These are phyloP conservation scores for Vigna reflexopilosa DNA, from an alignment of 306 rosid species.

Conservation along the genomic window DNA sequence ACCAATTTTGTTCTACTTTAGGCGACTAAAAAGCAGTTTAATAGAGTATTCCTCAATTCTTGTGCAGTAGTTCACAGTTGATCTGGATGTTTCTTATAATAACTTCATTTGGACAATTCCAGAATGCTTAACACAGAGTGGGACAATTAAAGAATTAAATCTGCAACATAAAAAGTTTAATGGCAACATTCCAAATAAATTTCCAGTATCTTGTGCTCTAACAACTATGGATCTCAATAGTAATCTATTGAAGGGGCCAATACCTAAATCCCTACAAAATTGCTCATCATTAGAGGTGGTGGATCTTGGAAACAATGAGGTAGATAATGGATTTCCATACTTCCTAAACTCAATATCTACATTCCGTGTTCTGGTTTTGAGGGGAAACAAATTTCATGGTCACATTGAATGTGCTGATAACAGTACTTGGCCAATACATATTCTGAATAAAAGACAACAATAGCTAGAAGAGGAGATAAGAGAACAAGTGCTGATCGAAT, in stretches of 20 bases:
- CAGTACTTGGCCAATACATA: slow-evolving; percentile 20
- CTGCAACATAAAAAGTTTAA: slow-evolving; percentile 29
- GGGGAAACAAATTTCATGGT: slow-evolving; percentile 45
- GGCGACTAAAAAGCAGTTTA: no score
- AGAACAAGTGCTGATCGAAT: no score
- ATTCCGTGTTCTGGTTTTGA: slow-evolving; percentile 50
- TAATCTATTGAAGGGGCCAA: slow-evolving; percentile 41
- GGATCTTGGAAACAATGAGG: slow-evolving; percentile 47
- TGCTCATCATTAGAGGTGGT: slow-evolving; percentile 46
- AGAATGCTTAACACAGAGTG: slow-evolving; percentile 20
- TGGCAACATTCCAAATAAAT: slow-evolving; percentile 38
- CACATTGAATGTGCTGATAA: slow-evolving; percentile 31
- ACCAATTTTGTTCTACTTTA: no score
- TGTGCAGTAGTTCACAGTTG: slow-evolving; percentile 41
- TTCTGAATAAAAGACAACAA: no score
- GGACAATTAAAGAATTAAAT: slow-evolving; percentile 31
- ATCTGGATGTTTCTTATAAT: slow-evolving; percentile 53
- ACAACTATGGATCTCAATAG: slow-evolving; percentile 44
- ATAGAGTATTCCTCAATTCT: slow-evolving; percentile 38
- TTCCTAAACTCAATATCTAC: slow-evolving; percentile 28
- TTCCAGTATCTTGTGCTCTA: slow-evolving; percentile 31
- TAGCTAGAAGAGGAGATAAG: no score
- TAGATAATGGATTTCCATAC: slow-evolving; percentile 38
- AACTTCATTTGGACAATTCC: slow-evolving; percentile 37
- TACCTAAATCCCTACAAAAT: slow-evolving; percentile 46